Evolutionary conservation across 495 filamentous ascomycete genomes (phyloP).

Genomic region (Pseudotulostoma volvatum): DNA sequence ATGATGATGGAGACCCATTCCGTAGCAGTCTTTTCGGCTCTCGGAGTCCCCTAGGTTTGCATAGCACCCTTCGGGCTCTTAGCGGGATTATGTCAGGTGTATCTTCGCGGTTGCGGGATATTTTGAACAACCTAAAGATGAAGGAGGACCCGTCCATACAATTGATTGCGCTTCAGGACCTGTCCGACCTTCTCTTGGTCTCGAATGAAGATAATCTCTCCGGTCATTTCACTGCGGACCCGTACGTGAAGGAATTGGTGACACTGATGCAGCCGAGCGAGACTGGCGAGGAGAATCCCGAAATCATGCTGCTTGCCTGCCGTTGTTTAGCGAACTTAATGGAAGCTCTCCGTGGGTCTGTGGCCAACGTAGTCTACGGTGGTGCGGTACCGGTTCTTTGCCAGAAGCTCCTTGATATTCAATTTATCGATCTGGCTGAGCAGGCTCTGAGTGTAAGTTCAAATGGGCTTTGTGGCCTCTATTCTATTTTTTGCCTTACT

Average conservation of each 20-base stretch:
- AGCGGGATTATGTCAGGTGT: conserved; percentile 83
- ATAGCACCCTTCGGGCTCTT: conserved; percentile 67
- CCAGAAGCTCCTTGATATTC: conserved; percentile 83
- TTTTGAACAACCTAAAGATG: conserved; percentile 66
- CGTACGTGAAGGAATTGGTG: conserved; percentile 90
- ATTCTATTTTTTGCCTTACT: background rate
- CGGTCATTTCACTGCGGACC: conserved; percentile 86
- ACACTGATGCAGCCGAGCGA: conserved; percentile 80
- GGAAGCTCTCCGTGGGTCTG: conserved; percentile 87
- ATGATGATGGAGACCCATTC: conserved; percentile 70
- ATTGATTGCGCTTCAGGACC: conserved; percentile 79
- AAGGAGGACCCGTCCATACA: conserved; percentile 83
- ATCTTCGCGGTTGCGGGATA: conserved; percentile 62
- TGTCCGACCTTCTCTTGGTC: conserved; percentile 83
- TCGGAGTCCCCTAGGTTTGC: conserved; percentile 48
- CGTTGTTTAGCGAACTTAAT: conserved; percentile 94
- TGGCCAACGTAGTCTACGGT: conserved; percentile 89
- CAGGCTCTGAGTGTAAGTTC: conserved; percentile 72
- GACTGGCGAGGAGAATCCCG: conserved; percentile 77
- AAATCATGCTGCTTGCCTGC: conserved; percentile 96
- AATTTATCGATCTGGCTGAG: conserved; percentile 93
- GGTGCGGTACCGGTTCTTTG: conserved; percentile 89
- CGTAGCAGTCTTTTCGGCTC: conserved; percentile 53
- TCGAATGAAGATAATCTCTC: conserved; percentile 95
- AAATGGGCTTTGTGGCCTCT: background rate